A percentile compares a stretch with the other conserved stretches of the same genome.
These are phyloP conservation scores for Citrus unshiu DNA, from an alignment of 345 rosid genomes.

Conservation along the genomic window DNA sequence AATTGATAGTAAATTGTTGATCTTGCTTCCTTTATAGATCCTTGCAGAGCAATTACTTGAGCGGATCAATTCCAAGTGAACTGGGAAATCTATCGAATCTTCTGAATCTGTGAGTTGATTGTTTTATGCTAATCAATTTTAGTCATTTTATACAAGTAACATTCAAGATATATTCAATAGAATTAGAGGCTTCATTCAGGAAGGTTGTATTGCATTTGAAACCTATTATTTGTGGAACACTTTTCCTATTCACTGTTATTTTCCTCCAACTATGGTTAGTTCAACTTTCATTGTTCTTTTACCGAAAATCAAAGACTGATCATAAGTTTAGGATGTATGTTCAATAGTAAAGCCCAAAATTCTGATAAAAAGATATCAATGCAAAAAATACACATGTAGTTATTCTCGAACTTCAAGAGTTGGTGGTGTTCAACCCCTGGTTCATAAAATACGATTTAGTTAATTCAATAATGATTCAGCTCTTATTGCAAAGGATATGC, in stretches of 20 bases:
- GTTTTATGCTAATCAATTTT: constrained; percentile 9
- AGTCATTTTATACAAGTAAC: neutral
- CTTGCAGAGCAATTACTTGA: constrained; percentile 89
- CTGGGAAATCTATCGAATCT: constrained; percentile 71
- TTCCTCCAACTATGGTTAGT: neutral
- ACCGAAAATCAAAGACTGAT: neutral
- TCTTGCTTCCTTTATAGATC: constrained; percentile 43
- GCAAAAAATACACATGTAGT: too few species aligned
- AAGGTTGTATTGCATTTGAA: neutral
- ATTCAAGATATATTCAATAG: neutral
- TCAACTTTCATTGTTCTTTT: neutral
- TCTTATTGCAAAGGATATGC: neutral
- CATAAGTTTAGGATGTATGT: neutral
- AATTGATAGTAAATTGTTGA: neutral
- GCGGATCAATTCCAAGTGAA: constrained; percentile 73
- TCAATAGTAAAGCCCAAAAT: neutral
- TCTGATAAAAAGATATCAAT: neutral
- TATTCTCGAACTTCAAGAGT: neutral
- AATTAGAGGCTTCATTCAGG: neutral
- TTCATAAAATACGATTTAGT: neutral
- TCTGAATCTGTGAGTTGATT: constrained; percentile 57
- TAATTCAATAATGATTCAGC: neutral
- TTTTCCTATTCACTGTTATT: neutral
- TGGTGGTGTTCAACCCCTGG: neutral
- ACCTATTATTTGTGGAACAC: neutral